These are phyloP conservation scores for Phalaenopsis aphrodite DNA, from an alignment of 106 monocot genomes.

Conservation along the genomic window DNA sequence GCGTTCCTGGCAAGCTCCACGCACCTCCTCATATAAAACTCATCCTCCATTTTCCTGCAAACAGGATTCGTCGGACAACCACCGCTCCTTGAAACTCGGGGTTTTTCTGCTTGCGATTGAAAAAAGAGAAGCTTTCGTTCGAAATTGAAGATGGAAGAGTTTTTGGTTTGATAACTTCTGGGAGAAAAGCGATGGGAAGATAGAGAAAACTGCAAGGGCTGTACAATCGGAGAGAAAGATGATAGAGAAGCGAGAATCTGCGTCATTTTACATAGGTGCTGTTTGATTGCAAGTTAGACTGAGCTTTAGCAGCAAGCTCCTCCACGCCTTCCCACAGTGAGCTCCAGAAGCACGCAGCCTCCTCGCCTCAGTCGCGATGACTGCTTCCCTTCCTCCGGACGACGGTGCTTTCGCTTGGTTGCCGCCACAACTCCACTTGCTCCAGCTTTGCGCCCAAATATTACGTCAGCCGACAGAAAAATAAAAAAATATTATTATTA, in stretches of 20 bases:
- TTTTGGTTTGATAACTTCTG: neutral
- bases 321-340: too few species aligned
- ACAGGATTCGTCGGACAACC: constrained; percentile 1
- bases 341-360: too few species aligned
- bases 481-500: too few species aligned
- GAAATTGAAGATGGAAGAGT: neutral
- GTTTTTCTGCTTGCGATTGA: neutral
- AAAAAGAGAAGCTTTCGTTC: neutral
- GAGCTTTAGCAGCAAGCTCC: too few species aligned
- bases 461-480: too few species aligned
- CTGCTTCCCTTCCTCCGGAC: too few species aligned
- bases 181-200: neutral
- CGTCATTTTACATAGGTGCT: neutral
- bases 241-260: neutral
- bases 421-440: too few species aligned
- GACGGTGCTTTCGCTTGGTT: too few species aligned
- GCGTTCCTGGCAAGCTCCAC: constrained; percentile 72
- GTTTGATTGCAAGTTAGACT: neutral
- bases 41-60: constrained; percentile 44
- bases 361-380: too few species aligned
- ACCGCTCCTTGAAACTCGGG: neutral
- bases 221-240: neutral
- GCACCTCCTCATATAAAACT: constrained; percentile 64
- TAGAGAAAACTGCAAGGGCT: neutral
- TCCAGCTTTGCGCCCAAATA: too few species aligned